Evolutionary conservation across 1,139 yeast species (phyloP).

Genomic region (Taiozyma onychis): DNA sequence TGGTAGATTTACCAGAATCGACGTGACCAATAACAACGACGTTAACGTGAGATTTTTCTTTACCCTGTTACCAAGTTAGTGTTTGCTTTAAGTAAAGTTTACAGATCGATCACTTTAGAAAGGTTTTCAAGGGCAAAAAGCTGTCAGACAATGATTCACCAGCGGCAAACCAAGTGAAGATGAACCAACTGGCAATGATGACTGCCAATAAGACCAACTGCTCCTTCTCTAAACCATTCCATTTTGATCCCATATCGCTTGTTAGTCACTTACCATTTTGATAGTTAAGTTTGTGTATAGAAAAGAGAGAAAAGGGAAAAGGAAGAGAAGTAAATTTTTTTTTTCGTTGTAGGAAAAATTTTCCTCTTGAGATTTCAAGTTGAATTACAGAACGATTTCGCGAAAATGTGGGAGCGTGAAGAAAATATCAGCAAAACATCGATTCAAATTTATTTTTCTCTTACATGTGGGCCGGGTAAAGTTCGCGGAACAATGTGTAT

Average conservation of each 20-base stretch:
- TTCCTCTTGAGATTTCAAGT: background rate
- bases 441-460: background rate
- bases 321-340: constrained; percentile 2
- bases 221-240: background rate
- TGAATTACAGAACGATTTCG: background rate
- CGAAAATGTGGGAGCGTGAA: background rate
- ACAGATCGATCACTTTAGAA: background rate
- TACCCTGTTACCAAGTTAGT: constrained; percentile 45
- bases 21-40: constrained; percentile 99
- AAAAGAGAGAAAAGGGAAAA: background rate
- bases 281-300: background rate
- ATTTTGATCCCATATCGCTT: background rate
- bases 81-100: background rate
- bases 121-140: background rate
- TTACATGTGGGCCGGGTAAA: background rate
- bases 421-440: background rate
- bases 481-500: background rate
- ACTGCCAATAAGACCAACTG: background rate
- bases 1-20: constrained; percentile 98
- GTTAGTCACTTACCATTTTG: constrained; percentile 5
- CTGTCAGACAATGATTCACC: background rate
- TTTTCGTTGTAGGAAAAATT: background rate
- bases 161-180: background rate
- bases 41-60: constrained; percentile 96
- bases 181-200: background rate